Base-by-base conservation (phyloP, 495 filamentous ascomycete genomes). In the Rhypophila decipiens region DNA sequence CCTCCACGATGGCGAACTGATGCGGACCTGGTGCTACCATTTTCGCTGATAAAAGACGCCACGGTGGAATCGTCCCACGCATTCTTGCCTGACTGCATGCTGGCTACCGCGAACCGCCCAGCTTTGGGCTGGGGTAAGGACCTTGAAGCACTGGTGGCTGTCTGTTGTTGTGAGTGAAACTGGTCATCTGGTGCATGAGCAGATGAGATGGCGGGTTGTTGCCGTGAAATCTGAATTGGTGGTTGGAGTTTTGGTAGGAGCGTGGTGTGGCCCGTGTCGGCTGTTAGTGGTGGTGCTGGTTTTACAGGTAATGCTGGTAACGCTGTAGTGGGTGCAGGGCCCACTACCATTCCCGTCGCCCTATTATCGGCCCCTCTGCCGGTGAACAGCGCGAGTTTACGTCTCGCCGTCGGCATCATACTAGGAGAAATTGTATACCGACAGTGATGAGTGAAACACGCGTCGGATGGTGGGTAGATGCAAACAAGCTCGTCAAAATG, bases 1-100 rank as follows among this genome's bases (percentile, higher is more conserved):
- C 52, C 57, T 31, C 43, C 53, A 39, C 56, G 63, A 22, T 51
- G 42, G 29, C 53, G 55, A 9, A 63, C 64, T 18, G 59, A 63
- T 23, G 53, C 49, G 36, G 55, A 52, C 35, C 56, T 54, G n/a
- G n/a, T n/a, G 57, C 57, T 53, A 35, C 61, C 57, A 40, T 39
- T 48, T 35, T 64, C 61, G 47, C 51, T 57, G 53, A 66, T 62
- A 53, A 67, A 59, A 49, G 64, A 67, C 13, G 53, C 62, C 4
- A 67, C 56, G 0, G 64, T 64, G 18, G 64, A 67, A 24, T 67
- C 64, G 35, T 67, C 64, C 64, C 64, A 67, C 33, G 58, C 59
- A 39, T 64, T 63, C 42, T 54, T 52, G 46, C 41, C 45, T 42
- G 58, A 31, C 39, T 39, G 24, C 12, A 22, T 31, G 27, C 38